Evolutionary conservation across 1,139 yeast species (phyloP).

Genomic region (Saccharomycopsis hybrid): DNA sequence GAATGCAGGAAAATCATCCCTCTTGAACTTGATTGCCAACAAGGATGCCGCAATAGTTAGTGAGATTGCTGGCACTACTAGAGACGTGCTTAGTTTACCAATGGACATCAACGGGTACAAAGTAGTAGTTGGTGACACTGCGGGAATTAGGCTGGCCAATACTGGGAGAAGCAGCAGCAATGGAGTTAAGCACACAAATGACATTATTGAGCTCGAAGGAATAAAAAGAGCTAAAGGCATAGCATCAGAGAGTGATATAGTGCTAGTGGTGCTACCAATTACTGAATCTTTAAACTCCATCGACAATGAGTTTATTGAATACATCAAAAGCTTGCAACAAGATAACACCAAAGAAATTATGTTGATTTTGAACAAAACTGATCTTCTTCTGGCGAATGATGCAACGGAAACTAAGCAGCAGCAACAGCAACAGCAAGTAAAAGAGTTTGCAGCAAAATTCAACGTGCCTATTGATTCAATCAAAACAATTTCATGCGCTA

Average conservation of each 20-base stretch:
- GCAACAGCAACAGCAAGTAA: slow-evolving; percentile 21
- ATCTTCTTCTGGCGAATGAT: slow-evolving; percentile 36
- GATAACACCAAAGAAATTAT: slow-evolving; percentile 29
- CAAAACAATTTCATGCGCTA: slow-evolving; percentile 51
- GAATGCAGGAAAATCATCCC: slow-evolving; percentile 91
- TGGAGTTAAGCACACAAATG: slow-evolving; percentile 36
- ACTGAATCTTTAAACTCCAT: slow-evolving; percentile 22
- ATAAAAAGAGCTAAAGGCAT: slow-evolving; percentile 65
- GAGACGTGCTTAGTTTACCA: slow-evolving; percentile 81
- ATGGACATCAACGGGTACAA: slow-evolving; percentile 80
- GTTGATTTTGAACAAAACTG: slow-evolving; percentile 56
- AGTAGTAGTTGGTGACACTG: slow-evolving; percentile 84
- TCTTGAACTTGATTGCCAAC: slow-evolving; percentile 65
- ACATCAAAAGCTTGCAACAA: slow-evolving; percentile 31
- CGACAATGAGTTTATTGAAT: slow-evolving; percentile 32
- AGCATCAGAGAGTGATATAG: slow-evolving; percentile 55
- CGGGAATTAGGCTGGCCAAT: slow-evolving; percentile 57
- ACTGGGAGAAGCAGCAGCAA: neutral
- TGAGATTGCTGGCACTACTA: slow-evolving; percentile 87
- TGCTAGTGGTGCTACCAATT: slow-evolving; percentile 45
- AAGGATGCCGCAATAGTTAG: slow-evolving; percentile 91
- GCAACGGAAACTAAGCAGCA: slow-evolving; percentile 3
- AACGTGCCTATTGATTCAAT: slow-evolving; percentile 31
- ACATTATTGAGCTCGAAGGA: slow-evolving; percentile 73
- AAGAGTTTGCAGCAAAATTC: slow-evolving; percentile 25